These are phyloP conservation scores for Thymus quinquecostatus DNA, from an alignment of 257 asterid species.

Conservation along the genomic window DNA sequence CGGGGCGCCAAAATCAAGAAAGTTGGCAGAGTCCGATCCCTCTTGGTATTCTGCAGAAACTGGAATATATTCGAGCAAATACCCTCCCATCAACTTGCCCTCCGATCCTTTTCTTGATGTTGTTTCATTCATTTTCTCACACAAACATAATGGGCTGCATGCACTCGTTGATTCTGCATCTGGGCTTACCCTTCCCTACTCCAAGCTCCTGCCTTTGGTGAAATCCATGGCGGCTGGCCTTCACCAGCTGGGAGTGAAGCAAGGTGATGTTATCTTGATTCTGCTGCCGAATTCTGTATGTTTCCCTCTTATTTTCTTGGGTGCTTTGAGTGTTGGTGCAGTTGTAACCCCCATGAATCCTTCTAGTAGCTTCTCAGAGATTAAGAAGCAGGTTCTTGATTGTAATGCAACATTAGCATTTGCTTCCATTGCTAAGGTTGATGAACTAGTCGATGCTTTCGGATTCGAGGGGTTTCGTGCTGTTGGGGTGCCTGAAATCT, in stretches of 20 bases:
- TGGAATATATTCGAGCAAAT: conserved; percentile 65
- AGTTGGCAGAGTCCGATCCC: conserved; percentile 27
- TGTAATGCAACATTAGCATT: conserved; percentile 52
- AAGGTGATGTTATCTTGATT: conserved; percentile 71
- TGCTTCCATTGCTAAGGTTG: conserved; percentile 40
- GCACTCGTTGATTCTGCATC: conserved; percentile 73
- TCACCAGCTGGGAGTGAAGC: conserved; percentile 58
- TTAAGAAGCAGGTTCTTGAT: conserved; percentile 60
- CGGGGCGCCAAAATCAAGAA: conserved; percentile 21
- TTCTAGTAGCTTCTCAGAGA: conserved; percentile 59
- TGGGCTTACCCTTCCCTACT: conserved; percentile 63
- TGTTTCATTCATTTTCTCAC: conserved; percentile 74
- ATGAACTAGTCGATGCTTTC: conserved; percentile 42
- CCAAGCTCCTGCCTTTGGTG: conserved; percentile 49
- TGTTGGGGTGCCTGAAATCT: conserved; percentile 59
- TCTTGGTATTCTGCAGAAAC: conserved; percentile 68
- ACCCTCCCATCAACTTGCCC: conserved; percentile 55
- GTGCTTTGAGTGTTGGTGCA: conserved; percentile 70
- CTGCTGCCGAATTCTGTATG: conserved; percentile 68
- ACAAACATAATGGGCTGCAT: conserved; percentile 48
- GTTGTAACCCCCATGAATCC: conserved; percentile 69
- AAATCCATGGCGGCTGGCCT: conserved; percentile 75
- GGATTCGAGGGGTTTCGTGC: conserved; percentile 38
- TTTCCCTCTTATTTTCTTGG: conserved; percentile 67
- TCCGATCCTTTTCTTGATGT: conserved; percentile 68